Evolutionary conservation across 352 stramenopile genomes (phyloP).

Genomic region (Phytopythium litorale): DNA sequence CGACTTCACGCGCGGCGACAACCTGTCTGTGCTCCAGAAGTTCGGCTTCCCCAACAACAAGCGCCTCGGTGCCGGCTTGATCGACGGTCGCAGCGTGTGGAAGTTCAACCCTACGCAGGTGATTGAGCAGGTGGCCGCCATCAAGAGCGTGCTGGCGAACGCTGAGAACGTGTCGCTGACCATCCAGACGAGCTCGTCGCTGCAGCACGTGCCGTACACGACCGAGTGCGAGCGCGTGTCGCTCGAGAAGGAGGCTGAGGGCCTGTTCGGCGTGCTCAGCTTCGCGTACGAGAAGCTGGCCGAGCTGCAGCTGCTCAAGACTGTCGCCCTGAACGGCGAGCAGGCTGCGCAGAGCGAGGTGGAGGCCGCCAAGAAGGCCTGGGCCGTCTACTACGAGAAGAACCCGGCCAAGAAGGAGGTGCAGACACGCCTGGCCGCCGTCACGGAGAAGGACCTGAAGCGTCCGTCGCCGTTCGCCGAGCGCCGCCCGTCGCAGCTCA

Average conservation of each 20-base stretch:
- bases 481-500: slow-evolving; percentile 66
- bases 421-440: slow-evolving; percentile 45
- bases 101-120: slow-evolving; percentile 78
- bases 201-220: slow-evolving; percentile 91
- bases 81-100: slow-evolving; percentile 91
- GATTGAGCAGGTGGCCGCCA: slow-evolving; percentile 38
- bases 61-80: slow-evolving; percentile 84
- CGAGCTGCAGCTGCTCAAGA: slow-evolving; percentile 85
- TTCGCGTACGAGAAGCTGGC: slow-evolving; percentile 90
- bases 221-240: slow-evolving; percentile 64
- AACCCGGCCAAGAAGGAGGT: slow-evolving; percentile 71
- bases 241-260: slow-evolving; percentile 67
- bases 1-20: slow-evolving; percentile 91
- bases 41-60: slow-evolving; percentile 84
- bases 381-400: slow-evolving; percentile 78
- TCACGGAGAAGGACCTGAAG: slow-evolving; percentile 76
- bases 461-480: slow-evolving; percentile 78
- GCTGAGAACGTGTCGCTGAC: slow-evolving; percentile 48
- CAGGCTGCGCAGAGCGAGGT: slow-evolving; percentile 45
- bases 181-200: slow-evolving; percentile 85
- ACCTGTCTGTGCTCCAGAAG: slow-evolving; percentile 77
- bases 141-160: slow-evolving; percentile 57
- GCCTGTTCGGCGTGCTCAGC: slow-evolving; percentile 70
- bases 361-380: slow-evolving; percentile 57
- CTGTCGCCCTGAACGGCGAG: slow-evolving; percentile 54